phyloP scores from a whole-genome alignment of 228 moss, liverwort and hornwort genomes.

The Sphagnum magellanicum region DNA sequence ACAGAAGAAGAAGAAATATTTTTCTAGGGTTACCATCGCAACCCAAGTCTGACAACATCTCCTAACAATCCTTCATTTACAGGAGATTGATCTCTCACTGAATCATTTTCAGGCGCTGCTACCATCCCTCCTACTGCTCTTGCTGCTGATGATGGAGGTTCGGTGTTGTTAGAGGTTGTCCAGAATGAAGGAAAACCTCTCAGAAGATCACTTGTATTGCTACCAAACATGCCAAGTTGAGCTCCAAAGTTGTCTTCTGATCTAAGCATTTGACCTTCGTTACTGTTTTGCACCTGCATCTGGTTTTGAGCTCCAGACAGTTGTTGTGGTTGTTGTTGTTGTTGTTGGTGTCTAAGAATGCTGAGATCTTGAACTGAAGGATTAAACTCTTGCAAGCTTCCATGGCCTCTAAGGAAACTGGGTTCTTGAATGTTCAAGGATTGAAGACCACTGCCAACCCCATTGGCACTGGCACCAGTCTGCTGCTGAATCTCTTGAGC shows the following conservation, averaged over 20 bases:
- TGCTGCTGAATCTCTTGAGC: too few relatives aligned
- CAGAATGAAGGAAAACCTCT: too few relatives aligned
- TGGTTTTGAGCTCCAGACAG: not conserved
- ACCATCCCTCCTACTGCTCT: not conserved
- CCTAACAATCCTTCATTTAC: not conserved
- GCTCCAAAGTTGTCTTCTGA: not conserved
- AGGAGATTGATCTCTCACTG: not conserved
- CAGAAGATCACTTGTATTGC: too few relatives aligned
- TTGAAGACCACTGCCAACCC: not conserved
- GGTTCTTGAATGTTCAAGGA: constrained; percentile 8
- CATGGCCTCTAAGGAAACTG: not conserved
- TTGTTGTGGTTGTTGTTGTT: not conserved
- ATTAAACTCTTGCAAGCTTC: not conserved
- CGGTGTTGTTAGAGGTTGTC: too few relatives aligned
- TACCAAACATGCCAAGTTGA: not conserved
- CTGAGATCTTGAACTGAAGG: not conserved
- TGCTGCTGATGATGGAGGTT: too few relatives aligned
- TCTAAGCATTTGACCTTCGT: not conserved
- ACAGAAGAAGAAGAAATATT: too few relatives aligned
- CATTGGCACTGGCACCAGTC: not conserved
- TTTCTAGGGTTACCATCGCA: too few relatives aligned
- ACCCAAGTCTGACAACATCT: not conserved
- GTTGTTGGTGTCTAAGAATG: too few relatives aligned
- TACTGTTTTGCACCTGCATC: too few relatives aligned
- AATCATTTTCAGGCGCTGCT: not conserved